A percentile compares a stretch with the other conserved stretches of the same genome.
Conservation (phyloP, 148 eudicot species). For the Vaccinium corymbosum region DNA sequence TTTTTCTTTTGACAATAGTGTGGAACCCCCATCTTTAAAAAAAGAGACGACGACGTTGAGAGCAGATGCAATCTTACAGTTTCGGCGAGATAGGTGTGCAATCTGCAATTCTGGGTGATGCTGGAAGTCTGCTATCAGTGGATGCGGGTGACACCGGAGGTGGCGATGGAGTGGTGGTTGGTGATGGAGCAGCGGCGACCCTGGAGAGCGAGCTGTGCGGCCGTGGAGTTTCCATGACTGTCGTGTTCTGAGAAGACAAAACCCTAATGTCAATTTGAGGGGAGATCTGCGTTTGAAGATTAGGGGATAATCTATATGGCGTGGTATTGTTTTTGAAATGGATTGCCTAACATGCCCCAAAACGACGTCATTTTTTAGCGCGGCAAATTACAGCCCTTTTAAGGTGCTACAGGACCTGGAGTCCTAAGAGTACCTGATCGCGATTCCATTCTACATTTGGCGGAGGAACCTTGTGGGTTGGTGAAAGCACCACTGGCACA, state of each 20-base stretch:
- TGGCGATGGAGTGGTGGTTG: background rate
- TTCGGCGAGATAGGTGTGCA: background rate
- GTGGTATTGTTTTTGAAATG: background rate
- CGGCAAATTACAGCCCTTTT: too few species aligned
- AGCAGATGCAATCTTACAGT: background rate
- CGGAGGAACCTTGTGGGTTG: constrained; percentile 39
- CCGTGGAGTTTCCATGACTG: background rate
- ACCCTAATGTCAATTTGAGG: background rate
- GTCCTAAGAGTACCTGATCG: constrained; percentile 50
- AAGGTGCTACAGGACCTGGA: background rate
- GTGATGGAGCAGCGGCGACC: background rate
- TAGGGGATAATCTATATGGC: background rate
- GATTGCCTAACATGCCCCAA: background rate
- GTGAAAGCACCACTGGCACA: constrained; percentile 41
- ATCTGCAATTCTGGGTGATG: background rate
- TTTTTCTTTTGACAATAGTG: background rate
- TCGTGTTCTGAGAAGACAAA: background rate
- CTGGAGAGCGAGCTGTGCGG: background rate
- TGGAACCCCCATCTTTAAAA: too few species aligned
- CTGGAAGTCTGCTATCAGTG: background rate
- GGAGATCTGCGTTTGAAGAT: too few species aligned
- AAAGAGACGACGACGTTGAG: background rate
- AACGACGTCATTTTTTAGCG: background rate
- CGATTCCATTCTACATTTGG: constrained; percentile 52
- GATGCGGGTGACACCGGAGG: background rate